Conservation (phyloP, 257 asterid genomes). For the Primulina eburnea region DNA sequence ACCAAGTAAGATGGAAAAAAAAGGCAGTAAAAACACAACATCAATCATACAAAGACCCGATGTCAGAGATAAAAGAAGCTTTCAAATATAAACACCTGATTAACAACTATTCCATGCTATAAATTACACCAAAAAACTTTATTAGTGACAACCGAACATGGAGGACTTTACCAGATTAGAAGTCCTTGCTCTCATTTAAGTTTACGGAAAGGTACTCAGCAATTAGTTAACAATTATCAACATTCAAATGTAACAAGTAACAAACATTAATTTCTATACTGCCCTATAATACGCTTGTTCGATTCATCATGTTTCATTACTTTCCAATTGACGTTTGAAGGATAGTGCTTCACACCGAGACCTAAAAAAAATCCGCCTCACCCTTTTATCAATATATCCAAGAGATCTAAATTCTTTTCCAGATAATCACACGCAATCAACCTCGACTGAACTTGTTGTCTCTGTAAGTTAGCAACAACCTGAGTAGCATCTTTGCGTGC, state of each 20-base stretch:
- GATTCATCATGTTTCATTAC: background rate
- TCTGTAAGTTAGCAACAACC: slow-evolving; percentile 94
- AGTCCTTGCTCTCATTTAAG: background rate
- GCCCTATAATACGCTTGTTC: background rate
- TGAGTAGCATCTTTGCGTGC: slow-evolving; percentile 94
- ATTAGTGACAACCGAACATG: background rate
- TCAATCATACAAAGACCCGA: background rate
- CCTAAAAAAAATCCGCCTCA: slow-evolving; percentile 30
- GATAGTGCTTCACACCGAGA: background rate
- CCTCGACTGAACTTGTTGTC: slow-evolving; percentile 95
- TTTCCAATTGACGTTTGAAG: background rate
- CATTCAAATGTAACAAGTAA: background rate
- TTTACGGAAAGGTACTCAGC: background rate
- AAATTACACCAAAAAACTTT: too few species aligned
- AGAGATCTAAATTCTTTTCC: slow-evolving; percentile 85
- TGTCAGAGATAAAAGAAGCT: background rate
- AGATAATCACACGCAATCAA: slow-evolving; percentile 91
- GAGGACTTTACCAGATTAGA: background rate
- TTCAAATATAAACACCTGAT: background rate
- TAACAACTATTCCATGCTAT: background rate
- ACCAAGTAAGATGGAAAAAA: background rate
- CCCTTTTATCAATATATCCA: slow-evolving; percentile 79
- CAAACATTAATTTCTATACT: background rate
- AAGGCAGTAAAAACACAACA: background rate
- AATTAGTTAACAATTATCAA: background rate